Evolutionary conservation across 805 yeast species (phyloP).

Genomic region (Metschnikowia colocasiae): DNA sequence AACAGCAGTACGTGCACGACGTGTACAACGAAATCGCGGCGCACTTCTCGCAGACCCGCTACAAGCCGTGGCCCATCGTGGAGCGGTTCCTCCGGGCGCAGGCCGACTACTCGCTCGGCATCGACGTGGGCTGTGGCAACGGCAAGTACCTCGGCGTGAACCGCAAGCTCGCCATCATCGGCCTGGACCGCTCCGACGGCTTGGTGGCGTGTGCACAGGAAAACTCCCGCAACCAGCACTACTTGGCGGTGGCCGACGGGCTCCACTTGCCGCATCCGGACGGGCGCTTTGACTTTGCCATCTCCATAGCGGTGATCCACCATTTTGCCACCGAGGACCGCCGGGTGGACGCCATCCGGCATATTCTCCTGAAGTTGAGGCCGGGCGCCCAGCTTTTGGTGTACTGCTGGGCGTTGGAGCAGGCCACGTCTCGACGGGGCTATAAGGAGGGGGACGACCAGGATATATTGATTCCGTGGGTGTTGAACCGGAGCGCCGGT

Average conservation of each 20-base stretch:
- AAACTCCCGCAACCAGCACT: constrained; percentile 35
- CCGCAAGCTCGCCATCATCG: constrained; percentile 62
- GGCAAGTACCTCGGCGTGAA: constrained; percentile 86
- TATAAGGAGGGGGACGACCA: constrained; percentile 89
- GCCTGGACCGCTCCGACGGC: constrained; percentile 72
- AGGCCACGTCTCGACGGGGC: constrained; percentile 81
- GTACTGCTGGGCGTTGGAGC: constrained; percentile 97
- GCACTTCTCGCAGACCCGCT: constrained; percentile 91
- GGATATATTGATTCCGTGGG: constrained; percentile 97
- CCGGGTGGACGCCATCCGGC: constrained; percentile 68
- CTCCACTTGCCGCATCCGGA: constrained; percentile 44
- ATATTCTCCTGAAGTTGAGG: constrained; percentile 58
- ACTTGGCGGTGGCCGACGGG: constrained; percentile 80
- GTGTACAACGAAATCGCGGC: constrained; percentile 90
- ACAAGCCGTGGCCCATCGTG: constrained; percentile 98
- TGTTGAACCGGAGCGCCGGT: constrained; percentile 49
- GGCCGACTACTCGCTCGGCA: constrained; percentile 60
- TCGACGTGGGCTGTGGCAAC: constrained; percentile 96
- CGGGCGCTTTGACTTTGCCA: constrained; percentile 70
- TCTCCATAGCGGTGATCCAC: constrained; percentile 92
- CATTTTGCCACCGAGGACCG: constrained; percentile 87
- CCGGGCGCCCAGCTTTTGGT: constrained; percentile 68
- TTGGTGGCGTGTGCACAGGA: constrained; percentile 60
- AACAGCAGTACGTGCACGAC: constrained; percentile 78
- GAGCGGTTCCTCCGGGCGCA: constrained; percentile 57